Evolutionary conservation across 1,139 yeast genomes (phyloP).

Genomic region (Protomyces arabidopsidicola): DNA sequence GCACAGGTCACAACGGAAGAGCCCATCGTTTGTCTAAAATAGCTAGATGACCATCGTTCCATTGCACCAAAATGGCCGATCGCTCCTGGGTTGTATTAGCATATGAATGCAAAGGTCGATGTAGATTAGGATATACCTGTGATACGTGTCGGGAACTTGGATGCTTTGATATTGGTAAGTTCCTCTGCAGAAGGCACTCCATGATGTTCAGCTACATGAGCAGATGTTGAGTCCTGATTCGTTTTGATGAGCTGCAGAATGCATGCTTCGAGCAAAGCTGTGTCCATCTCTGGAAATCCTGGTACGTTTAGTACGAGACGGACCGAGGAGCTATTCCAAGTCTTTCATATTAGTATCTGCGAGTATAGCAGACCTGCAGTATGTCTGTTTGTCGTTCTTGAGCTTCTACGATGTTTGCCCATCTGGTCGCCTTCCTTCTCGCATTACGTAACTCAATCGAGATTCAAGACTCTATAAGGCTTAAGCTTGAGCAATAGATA

Average conservation of each 20-base stretch:
- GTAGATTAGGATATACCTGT: background rate
- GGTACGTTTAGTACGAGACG: no score
- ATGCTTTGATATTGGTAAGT: background rate
- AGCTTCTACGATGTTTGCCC: no score
- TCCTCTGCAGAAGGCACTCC: background rate
- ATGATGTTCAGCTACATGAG: background rate
- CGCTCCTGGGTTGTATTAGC: slow-evolving; percentile 3
- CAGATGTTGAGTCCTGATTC: background rate
- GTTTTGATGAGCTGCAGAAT: slow-evolving; percentile 2
- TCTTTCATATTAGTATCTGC: no score
- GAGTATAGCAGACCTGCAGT: no score
- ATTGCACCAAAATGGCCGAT: slow-evolving; percentile 7
- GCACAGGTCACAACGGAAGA: slow-evolving; percentile 37
- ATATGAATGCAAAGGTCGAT: background rate
- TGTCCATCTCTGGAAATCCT: background rate
- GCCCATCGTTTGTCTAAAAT: slow-evolving; percentile 32
- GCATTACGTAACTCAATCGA: no score
- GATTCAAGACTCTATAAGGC: no score
- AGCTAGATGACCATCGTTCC: slow-evolving; percentile 28
- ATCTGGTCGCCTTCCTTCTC: no score
- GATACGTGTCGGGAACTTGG: background rate
- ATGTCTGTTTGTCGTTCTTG: no score
- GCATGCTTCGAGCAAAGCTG: background rate
- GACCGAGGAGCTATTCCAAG: no score
- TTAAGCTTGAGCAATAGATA: no score